Base-by-base conservation (phyloP, 176 grass and related monocot species). In the Avena eriantha region DNA sequence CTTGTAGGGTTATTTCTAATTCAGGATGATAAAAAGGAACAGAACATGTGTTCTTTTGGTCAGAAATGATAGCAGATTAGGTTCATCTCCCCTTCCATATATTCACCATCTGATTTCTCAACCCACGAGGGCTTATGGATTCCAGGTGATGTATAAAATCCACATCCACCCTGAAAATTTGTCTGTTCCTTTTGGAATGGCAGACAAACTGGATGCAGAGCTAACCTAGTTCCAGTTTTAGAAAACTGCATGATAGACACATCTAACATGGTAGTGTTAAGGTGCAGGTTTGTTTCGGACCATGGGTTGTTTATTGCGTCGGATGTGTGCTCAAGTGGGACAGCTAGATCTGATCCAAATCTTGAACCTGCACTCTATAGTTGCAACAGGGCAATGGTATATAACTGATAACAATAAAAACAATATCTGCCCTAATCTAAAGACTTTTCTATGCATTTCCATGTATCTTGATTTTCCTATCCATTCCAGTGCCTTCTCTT, bases 341-440 rank as follows among this genome's bases (percentile, higher is more conserved):
- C 71, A 76, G 15, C 24, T 76, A 76, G 71, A 84, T 76, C 56
- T 84, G 41, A 84, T 35, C 69, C 18, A 84, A 76, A 76, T 84
- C 56, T 76, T 50, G 70, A 34, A 50, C 11, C 17, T 22, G 50
- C 43, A 35, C 22, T 41, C 80, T 73, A 84, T 49, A 84, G 23
- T n/a, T 35, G 71, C 43, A 84, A 9, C 26, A 76, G 41, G 69
- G 49, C 43, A 76, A 33, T 65, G 41, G 19, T 65, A 36, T 76
- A 84, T 48, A 84, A 76, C 4, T 84, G 57, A 65, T 65, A 84
- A 84, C 12, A 65, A 76, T 65, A 65, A 64, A 47, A 65, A 76
- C 43, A 76, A 76, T 76, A 84, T 76, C 71, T 65, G 19, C 57
- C 41, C 26, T 63, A 49, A 58, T 35, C 26, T 50, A 64, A 11